These are phyloP conservation scores for Scheffersomyces lignicola DNA, from an alignment of 1,139 yeast genomes.

Conservation along the genomic window DNA sequence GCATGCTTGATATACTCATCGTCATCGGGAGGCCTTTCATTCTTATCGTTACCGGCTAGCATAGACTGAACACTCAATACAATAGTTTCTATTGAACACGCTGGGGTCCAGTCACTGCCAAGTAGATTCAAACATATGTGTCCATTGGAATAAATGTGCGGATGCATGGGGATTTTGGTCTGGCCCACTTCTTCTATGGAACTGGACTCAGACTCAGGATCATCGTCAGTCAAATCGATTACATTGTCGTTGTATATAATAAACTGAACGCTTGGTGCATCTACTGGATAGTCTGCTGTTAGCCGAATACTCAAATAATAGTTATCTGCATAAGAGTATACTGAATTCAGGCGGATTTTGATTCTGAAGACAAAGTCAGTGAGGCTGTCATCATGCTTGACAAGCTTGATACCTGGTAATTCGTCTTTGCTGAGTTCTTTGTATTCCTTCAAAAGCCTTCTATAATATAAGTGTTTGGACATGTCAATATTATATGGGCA, in stretches of 20 bases:
- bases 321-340: slow-evolving; percentile 37
- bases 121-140: slow-evolving; percentile 67
- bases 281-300: slow-evolving; percentile 58
- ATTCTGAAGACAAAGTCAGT: slow-evolving; percentile 25
- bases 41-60: slow-evolving; percentile 49
- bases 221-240: slow-evolving; percentile 12
- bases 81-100: slow-evolving; percentile 56
- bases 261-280: slow-evolving; percentile 63
- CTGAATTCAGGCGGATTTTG: slow-evolving; percentile 21
- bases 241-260: slow-evolving; percentile 17
- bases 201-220: slow-evolving; percentile 11
- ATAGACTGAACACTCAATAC: slow-evolving; percentile 65
- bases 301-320: slow-evolving; percentile 38
- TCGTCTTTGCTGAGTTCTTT: slow-evolving; percentile 19
- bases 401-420: slow-evolving; percentile 31
- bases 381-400: slow-evolving; percentile 22
- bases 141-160: slow-evolving; percentile 73
- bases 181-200: slow-evolving; percentile 16
- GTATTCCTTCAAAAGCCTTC: slow-evolving; percentile 45
- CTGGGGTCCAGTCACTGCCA: slow-evolving; percentile 75
- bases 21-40: slow-evolving; percentile 59
- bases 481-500: no score
- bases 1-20: slow-evolving; percentile 48
- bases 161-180: slow-evolving; percentile 58
- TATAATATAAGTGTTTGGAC: slow-evolving; percentile 30